These are phyloP conservation scores for Candida broadrunensis DNA, from an alignment of 805 yeast species.

Conservation along the genomic window DNA sequence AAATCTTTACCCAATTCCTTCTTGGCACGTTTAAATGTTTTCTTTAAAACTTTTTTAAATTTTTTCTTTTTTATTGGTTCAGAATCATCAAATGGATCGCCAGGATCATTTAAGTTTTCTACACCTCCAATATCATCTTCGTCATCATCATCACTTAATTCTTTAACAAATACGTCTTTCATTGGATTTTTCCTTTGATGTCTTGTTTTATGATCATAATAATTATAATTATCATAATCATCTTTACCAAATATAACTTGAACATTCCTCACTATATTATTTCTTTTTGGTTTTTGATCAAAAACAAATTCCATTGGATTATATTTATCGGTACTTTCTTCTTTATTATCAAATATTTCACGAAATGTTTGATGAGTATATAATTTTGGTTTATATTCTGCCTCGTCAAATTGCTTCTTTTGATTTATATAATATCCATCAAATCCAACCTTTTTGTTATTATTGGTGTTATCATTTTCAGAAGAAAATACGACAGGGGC, in stretches of 20 bases:
- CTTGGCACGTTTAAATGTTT: constrained; percentile 18
- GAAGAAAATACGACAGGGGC: not conserved
- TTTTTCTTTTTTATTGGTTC: constrained; percentile 2
- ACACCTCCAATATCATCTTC: constrained; percentile 9
- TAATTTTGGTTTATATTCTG: constrained; percentile 29
- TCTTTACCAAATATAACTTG: constrained; percentile 27
- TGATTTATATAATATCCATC: constrained; percentile 37
- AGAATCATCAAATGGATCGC: not conserved
- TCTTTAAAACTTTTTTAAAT: constrained; percentile 5
- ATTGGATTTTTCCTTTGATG: constrained; percentile 8
- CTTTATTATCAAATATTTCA: constrained; percentile 32
- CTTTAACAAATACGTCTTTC: constrained; percentile 18
- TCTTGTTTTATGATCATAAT: constrained; percentile 18
- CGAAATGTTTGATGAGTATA: constrained; percentile 39
- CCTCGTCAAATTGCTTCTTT: constrained; percentile 30
- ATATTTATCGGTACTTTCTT: constrained; percentile 25
- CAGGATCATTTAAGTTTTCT: not conserved
- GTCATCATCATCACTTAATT: constrained; percentile 13
- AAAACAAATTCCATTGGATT: constrained; percentile 43
- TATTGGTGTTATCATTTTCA: not conserved
- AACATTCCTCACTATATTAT: constrained; percentile 23
- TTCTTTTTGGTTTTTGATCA: constrained; percentile 19
- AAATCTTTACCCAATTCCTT: constrained; percentile 23
- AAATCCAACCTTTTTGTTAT: constrained; percentile 1
- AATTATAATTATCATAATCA: constrained; percentile 33